Conservation (phyloP, 2,329 filamentous ascomycete genomes). For the Penicillium sclerotiorum region DNA sequence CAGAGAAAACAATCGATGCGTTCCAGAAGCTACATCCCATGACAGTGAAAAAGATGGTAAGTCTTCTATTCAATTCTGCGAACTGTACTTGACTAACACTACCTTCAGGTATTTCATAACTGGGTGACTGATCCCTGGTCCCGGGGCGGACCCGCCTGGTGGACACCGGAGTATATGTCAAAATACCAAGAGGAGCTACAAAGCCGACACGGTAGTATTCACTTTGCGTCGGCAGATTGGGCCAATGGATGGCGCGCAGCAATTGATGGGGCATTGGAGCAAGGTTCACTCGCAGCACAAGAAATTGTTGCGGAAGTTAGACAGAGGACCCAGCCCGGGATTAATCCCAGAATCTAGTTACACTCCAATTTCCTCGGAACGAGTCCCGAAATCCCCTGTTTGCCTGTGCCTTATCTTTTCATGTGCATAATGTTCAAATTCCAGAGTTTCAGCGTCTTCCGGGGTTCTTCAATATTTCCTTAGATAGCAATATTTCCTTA, state of each 20-base stretch:
- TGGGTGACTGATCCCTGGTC: conserved; percentile 6
- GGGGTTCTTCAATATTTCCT: no score
- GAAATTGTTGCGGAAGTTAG: no score
- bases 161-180: conserved; percentile 4
- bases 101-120: conserved; percentile 4
- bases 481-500: no score
- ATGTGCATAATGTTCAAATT: no score
- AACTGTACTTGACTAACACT: not conserved
- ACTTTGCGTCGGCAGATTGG: not conserved
- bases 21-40: conserved; percentile 9
- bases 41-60: conserved; percentile 12
- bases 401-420: no score
- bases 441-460: no score
- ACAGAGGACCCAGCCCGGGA: no score
- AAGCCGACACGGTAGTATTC: not conserved
- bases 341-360: no score
- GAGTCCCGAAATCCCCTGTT: no score
- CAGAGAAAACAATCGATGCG: conserved; percentile 1
- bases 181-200: conserved; percentile 5
- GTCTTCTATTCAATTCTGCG: not conserved
- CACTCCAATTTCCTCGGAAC: no score
- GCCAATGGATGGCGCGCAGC: not conserved
- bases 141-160: conserved; percentile 3
- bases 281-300: no score
- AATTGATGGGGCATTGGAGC: conserved; percentile 1